Evolutionary conservation across 352 stramenopile species (phyloP), one percentile per base, ranked within the genome.

Genomic region (Thraustochytrium striatum): DNA sequence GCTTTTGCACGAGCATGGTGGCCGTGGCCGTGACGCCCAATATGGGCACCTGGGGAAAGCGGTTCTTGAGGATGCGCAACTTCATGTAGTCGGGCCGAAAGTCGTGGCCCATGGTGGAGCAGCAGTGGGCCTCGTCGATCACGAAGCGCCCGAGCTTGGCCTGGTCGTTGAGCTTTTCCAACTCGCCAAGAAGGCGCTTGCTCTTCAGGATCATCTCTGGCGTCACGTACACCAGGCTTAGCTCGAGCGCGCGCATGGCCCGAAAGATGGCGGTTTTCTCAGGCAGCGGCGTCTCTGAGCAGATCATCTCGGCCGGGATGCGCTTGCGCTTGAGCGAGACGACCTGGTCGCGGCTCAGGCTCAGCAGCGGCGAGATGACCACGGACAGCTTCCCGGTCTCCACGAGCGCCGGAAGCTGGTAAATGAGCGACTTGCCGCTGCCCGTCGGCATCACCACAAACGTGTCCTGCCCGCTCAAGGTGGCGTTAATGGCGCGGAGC

Each of bases 41-140:
- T 41, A 95, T 92, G 3, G 88, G 89, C 28, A 94, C 87, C 87
- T 78, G 30, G 16, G 93, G 93, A 78, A 97, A 99, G 28, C 96
- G 90, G 19, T 85, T 85, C 57, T 96, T 88, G 21, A 99, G 84
- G 16, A 88, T 87, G 2, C 89, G 88, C 30, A 99, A 85, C 72
- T 94, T 90, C 78, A 97, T 91, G 57, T 86, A 86, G 57, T 86
- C 83, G 21, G 73, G 57, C 11, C 83, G 61, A 73, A 85, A 86
- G 72, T 86, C 83, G 70, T 84, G 81, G 19, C 78, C 81, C 83
- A 83, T 85, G 32, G 78, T 82, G 78, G 44, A 79, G 61, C 84
- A 81, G 62, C 83, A 86, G 55, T 86, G 83, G 0, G 83, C 83
- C 39, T 86, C 83, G 69, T 86, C 83, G 1, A 86, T 36, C 8